A percentile compares a stretch with the other conserved stretches of the same genome.
phyloP scores from a whole-genome alignment of 2,329 filamentous ascomycete genomes.

The Ustulina deusta region DNA sequence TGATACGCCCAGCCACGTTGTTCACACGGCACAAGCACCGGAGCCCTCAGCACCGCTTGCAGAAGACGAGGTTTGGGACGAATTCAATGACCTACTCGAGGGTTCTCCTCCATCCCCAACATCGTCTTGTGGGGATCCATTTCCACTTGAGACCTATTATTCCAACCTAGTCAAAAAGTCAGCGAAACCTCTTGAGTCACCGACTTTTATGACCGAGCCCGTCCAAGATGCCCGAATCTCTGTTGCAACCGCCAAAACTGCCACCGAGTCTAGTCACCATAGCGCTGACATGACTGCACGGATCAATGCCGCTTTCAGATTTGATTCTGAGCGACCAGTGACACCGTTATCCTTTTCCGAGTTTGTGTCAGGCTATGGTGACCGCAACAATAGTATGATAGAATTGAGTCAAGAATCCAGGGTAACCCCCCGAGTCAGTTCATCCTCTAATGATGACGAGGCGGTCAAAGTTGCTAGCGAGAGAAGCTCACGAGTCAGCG shows the following conservation, averaged over 20 bases:
- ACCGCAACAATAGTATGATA: conserved; percentile 52
- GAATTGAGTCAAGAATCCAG: conserved; percentile 35
- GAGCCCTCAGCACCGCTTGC: conserved; percentile 70
- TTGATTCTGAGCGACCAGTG: conserved; percentile 56
- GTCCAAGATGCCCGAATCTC: conserved; percentile 49
- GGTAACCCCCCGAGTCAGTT: conserved; percentile 47
- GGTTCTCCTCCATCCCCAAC: conserved; percentile 67
- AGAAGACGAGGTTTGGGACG: conserved; percentile 93
- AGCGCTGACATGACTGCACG: conserved; percentile 67
- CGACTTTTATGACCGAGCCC: conserved; percentile 56
- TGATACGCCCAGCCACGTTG: conserved; percentile 68
- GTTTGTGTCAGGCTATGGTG: conserved; percentile 56
- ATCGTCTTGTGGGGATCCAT: conserved; percentile 68
- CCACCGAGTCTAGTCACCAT: conserved; percentile 63
- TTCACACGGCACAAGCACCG: conserved; percentile 75
- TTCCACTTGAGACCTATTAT: conserved; percentile 66
- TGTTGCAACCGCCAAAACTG: conserved; percentile 51
- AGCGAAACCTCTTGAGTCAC: conserved; percentile 59
- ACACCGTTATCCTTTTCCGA: conserved; percentile 60
- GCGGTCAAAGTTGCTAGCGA: conserved; percentile 43
- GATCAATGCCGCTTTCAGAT: conserved; percentile 62
- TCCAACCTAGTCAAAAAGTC: conserved; percentile 53
- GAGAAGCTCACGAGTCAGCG: conserved; percentile 55
- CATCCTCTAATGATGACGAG: conserved; percentile 49
- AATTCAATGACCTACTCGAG: conserved; percentile 90